A percentile compares a stretch with the other conserved stretches of the same genome.
These are phyloP conservation scores for Fusarium haematococcum DNA, from an alignment of 2,329 filamentous ascomycete genomes.

Conservation along the genomic window DNA sequence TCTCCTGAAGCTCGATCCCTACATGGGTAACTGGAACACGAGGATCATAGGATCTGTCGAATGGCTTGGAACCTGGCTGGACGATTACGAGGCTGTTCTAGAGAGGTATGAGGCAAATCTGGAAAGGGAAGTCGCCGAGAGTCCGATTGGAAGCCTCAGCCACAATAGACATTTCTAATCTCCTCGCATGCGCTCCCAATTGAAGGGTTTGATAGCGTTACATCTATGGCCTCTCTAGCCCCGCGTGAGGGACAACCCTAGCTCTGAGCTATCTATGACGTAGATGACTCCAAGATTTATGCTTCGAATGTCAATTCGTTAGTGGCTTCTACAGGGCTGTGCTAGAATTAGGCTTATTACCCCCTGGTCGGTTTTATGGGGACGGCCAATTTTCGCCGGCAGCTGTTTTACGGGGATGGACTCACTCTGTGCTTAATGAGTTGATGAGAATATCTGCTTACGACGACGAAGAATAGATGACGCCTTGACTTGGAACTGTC, in stretches of 20 bases:
- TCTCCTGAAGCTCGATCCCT: slow-evolving; percentile 24
- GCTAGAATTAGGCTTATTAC: slow-evolving; percentile 32
- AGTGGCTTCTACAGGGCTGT: slow-evolving; percentile 1
- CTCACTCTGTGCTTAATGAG: not conserved
- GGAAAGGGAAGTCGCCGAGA: slow-evolving; percentile 25
- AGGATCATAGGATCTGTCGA: slow-evolving; percentile 32
- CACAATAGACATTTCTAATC: slow-evolving; percentile 27
- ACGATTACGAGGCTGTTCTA: slow-evolving; percentile 31
- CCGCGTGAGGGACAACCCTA: not conserved
- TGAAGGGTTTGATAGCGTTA: not conserved
- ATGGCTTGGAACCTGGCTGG: slow-evolving; percentile 23
- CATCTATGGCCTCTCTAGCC: not conserved
- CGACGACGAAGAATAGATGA: slow-evolving; percentile 16
- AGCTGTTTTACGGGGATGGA: not conserved
- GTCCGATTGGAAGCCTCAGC: slow-evolving; percentile 26
- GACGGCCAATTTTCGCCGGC: slow-evolving; percentile 35
- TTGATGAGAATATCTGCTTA: not conserved
- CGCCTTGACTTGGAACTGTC: slow-evolving; percentile 7
- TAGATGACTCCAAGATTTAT: slow-evolving; percentile 24
- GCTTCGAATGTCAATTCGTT: not conserved
- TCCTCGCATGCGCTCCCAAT: not conserved
- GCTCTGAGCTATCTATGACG: slow-evolving; percentile 16
- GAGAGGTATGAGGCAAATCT: slow-evolving; percentile 28
- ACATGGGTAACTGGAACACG: slow-evolving; percentile 34
- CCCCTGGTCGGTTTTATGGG: slow-evolving; percentile 20